phyloP scores from a whole-genome alignment of 192 early-diverging fungal genomes.

The Linnemannia exigua region DNA sequence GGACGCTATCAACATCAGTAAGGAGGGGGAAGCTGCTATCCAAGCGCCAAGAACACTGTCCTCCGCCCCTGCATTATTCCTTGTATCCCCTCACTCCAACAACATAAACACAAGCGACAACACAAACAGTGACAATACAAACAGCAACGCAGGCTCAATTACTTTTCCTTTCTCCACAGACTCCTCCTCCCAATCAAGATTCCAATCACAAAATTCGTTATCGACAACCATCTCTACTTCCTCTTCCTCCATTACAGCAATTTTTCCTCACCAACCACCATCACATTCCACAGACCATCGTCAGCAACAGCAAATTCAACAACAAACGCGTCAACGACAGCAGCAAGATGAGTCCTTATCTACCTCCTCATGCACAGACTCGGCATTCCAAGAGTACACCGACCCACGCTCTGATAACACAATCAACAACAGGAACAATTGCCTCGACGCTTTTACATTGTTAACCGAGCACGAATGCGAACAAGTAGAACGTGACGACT shows the following conservation, averaged over 20 bases:
- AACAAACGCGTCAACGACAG: not conserved
- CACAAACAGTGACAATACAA: not conserved
- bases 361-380: conserved; percentile 4
- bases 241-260: not conserved
- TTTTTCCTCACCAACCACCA: not conserved
- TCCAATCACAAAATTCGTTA: not conserved
- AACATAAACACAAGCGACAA: not conserved
- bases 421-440: not conserved
- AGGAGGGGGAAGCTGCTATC: not conserved
- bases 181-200: conserved; percentile 8
- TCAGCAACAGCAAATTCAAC: not conserved
- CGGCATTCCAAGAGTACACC: not conserved
- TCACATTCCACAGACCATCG: not conserved
- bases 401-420: not conserved
- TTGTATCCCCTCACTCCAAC: not conserved
- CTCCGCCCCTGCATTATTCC: not conserved
- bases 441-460: not conserved
- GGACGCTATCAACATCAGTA: not conserved
- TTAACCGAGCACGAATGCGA: not conserved
- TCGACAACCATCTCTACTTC: not conserved
- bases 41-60: not conserved
- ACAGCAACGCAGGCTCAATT: not conserved
- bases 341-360: not conserved
- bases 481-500: not conserved
- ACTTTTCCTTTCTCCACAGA: not conserved